Percentiles rank a stretch among this genome's conserved stretches.
Conservation (phyloP, 805 yeast genomes). For the Saccharomyces mikatae region DNA sequence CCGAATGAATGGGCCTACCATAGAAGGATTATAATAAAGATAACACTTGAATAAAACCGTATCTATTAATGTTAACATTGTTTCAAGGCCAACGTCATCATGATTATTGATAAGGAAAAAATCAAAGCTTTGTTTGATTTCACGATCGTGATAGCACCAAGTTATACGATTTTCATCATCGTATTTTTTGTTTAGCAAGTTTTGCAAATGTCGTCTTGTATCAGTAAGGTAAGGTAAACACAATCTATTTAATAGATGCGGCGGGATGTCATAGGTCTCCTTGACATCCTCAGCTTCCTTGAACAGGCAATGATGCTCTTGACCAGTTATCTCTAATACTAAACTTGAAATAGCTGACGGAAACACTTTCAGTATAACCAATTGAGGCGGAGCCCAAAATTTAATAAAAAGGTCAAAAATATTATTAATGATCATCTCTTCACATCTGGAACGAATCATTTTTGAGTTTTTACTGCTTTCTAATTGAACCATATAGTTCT, state of each 20-base stretch:
- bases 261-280: conserved; percentile 6
- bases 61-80: conserved; percentile 48
- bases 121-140: conserved; percentile 17
- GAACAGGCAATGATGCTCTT: conserved; percentile 10
- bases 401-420: conserved; percentile 37
- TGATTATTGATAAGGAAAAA: conserved; percentile 27
- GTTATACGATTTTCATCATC: conserved; percentile 5
- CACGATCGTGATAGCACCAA: conserved; percentile 18
- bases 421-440: conserved; percentile 13
- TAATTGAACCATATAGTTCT: conserved; percentile 8
- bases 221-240: conserved; percentile 40
- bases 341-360: conserved; percentile 33
- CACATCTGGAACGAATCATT: conserved; percentile 4
- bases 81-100: conserved; percentile 31
- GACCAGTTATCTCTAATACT: conserved; percentile 9
- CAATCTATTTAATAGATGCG: conserved; percentile 23
- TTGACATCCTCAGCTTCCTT: conserved; percentile 1
- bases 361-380: conserved; percentile 37
- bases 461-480: not conserved
- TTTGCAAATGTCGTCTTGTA: conserved; percentile 37
- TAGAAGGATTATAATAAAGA: conserved; percentile 53
- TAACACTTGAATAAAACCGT: conserved; percentile 74
- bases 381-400: conserved; percentile 52
- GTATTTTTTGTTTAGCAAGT: conserved; percentile 12
- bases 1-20: conserved; percentile 77